Conservation (phyloP, 139 green algal species). For the Chlorella sp. region DNA sequence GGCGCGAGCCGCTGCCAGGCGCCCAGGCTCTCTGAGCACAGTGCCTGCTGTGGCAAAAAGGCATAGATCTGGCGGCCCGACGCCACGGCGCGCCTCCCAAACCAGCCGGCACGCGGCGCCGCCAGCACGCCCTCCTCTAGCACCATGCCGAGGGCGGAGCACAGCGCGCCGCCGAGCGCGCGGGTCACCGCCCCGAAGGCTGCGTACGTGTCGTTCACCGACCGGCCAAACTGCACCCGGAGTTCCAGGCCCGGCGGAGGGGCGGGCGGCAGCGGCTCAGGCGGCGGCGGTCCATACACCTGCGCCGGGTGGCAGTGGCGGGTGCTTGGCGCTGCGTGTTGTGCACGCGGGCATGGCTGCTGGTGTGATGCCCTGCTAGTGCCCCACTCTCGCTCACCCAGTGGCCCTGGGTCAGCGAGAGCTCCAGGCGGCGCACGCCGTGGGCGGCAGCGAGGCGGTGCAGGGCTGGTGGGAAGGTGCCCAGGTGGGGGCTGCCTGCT, state of each 20-base stretch:
- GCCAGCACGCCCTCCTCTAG: constrained; percentile 13
- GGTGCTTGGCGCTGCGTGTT: no score
- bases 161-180: constrained; percentile 66
- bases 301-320: no score
- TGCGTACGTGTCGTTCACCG: background rate
- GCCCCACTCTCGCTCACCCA: no score
- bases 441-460: background rate
- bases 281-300: background rate
- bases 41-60: constrained; percentile 70
- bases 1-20: constrained; percentile 92
- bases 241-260: constrained; percentile 3
- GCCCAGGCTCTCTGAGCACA: constrained; percentile 92
- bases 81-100: background rate
- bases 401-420: constrained; percentile 49
- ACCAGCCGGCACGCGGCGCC: constrained; percentile 14
- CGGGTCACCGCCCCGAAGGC: constrained; percentile 57
- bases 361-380: no score
- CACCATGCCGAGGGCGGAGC: constrained; percentile 35
- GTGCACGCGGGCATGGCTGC: no score
- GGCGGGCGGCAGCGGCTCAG: background rate
- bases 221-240: background rate
- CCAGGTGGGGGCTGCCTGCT: background rate
- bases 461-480: constrained; percentile 3
- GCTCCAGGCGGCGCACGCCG: constrained; percentile 26
- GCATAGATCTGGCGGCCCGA: constrained; percentile 50